Evolutionary conservation across 176 grass and related monocot species (phyloP).

Genomic region (Bothriochloa decipiens): DNA sequence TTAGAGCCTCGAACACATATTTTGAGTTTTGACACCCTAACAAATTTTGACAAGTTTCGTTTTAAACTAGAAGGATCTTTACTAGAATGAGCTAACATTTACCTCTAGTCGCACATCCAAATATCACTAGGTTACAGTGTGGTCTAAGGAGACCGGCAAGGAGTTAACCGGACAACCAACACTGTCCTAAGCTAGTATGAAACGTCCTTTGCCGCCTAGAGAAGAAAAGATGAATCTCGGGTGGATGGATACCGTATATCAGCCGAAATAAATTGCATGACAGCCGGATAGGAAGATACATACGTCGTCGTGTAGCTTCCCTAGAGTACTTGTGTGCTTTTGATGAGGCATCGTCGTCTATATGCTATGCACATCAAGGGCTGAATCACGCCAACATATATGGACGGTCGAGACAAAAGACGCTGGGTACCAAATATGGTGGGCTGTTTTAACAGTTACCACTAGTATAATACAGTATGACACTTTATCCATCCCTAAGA

Average conservation of each 20-base stretch:
- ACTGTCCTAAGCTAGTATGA: background rate
- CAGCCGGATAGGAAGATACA: background rate
- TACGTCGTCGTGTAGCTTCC: background rate
- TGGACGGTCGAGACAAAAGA: background rate
- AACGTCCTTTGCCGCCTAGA: background rate
- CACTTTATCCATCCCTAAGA: background rate
- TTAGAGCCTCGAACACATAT: background rate
- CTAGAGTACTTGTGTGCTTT: background rate
- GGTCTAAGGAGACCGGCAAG: background rate
- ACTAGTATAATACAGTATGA: background rate
- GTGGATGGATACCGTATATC: background rate
- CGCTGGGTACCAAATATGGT: background rate
- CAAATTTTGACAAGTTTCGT: background rate
- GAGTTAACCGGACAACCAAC: background rate
- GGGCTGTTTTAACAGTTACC: background rate
- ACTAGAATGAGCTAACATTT: background rate
- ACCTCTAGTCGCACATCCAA: background rate
- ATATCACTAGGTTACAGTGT: background rate
- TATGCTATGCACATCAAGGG: background rate
- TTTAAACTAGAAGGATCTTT: background rate
- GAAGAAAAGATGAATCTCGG: background rate
- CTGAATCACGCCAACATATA: background rate
- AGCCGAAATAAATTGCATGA: background rate
- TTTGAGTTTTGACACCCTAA: background rate
- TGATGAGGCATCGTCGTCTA: background rate